Conservation (phyloP, 805 yeast genomes). For the Schizosaccharomyces osmophilus region DNA sequence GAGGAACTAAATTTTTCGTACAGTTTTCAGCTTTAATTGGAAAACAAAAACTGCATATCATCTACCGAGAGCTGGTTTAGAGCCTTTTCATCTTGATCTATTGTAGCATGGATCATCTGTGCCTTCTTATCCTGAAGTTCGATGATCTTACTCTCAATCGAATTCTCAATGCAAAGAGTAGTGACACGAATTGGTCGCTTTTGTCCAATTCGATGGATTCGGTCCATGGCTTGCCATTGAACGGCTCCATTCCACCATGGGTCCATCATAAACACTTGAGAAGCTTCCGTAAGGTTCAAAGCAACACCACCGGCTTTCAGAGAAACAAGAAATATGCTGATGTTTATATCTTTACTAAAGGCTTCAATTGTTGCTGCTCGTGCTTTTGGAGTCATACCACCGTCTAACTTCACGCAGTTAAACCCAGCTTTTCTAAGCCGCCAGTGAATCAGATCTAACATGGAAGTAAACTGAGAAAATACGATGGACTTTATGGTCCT, state of each 20-base stretch:
- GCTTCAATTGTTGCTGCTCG: conserved; percentile 75
- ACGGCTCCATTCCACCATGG: conserved; percentile 99
- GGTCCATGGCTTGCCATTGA: conserved; percentile 94
- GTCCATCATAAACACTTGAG: conserved; percentile 82
- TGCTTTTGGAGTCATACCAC: conserved; percentile 90
- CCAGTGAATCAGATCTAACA: conserved; percentile 94
- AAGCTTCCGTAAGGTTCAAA: conserved; percentile 82
- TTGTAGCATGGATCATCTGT: conserved; percentile 90
- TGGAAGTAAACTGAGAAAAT: conserved; percentile 87
- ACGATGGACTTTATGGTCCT: conserved; percentile 88
- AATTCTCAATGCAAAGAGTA: conserved; percentile 81
- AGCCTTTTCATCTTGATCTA: conserved; percentile 79
- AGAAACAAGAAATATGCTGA: conserved; percentile 83
- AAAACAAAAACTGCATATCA: conserved; percentile 77
- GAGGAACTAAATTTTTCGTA: neutral
- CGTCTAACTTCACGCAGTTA: conserved; percentile 78
- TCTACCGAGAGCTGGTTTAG: conserved; percentile 72
- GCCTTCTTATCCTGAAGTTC: conserved; percentile 95
- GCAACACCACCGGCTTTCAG: conserved; percentile 98
- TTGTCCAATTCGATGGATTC: conserved; percentile 95
- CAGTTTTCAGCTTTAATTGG: neutral
- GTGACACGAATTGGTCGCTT: conserved; percentile 82
- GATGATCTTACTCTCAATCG: conserved; percentile 85
- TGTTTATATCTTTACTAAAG: conserved; percentile 78
- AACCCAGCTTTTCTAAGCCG: conserved; percentile 84